Evolutionary conservation across 768 basidiomycete genomes (phyloP).

Genomic region (Agrocybe praecox): DNA sequence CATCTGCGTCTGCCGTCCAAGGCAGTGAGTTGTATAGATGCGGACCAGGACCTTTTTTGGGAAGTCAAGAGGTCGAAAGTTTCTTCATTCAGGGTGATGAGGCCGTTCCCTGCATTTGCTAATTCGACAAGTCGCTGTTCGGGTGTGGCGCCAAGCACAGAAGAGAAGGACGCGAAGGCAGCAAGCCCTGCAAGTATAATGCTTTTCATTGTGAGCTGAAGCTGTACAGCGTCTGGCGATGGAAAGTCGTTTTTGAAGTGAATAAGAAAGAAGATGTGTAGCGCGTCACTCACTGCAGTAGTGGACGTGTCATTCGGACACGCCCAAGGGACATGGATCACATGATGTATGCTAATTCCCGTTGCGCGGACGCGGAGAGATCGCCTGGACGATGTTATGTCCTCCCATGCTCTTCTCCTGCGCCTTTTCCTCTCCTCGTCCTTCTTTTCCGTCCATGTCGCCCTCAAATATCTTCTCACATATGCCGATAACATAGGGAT

Average conservation of each 20-base stretch:
- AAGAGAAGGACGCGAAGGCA: slow-evolving; percentile 30
- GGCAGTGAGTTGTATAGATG: slow-evolving; percentile 89
- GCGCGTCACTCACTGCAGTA: slow-evolving; percentile 18
- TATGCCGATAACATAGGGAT: slow-evolving; percentile 91
- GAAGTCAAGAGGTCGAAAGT: slow-evolving; percentile 78
- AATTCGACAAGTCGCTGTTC: slow-evolving; percentile 69
- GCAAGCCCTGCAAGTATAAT: slow-evolving; percentile 27
- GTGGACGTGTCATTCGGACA: slow-evolving; percentile 23
- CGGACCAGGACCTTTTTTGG: slow-evolving; percentile 83
- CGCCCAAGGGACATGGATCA: slow-evolving; percentile 12
- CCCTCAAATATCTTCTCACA: slow-evolving; percentile 80
- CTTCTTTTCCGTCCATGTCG: slow-evolving; percentile 94
- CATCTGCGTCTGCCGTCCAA: slow-evolving; percentile 81
- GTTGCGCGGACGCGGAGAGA: not conserved
- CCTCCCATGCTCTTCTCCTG: slow-evolving; percentile 85
- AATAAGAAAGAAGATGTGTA: not conserved
- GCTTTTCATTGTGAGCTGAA: slow-evolving; percentile 18
- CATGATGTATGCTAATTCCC: slow-evolving; percentile 14
- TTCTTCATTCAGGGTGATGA: slow-evolving; percentile 78
- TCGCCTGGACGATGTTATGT: slow-evolving; percentile 31
- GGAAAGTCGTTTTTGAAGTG: not conserved
- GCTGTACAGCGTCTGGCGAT: not conserved
- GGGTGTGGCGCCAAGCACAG: slow-evolving; percentile 33
- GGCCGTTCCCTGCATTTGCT: slow-evolving; percentile 71
- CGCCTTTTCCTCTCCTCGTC: slow-evolving; percentile 90